Base-by-base conservation (phyloP, 306 rosid genomes). In the Casuarina cunninghamiana region DNA sequence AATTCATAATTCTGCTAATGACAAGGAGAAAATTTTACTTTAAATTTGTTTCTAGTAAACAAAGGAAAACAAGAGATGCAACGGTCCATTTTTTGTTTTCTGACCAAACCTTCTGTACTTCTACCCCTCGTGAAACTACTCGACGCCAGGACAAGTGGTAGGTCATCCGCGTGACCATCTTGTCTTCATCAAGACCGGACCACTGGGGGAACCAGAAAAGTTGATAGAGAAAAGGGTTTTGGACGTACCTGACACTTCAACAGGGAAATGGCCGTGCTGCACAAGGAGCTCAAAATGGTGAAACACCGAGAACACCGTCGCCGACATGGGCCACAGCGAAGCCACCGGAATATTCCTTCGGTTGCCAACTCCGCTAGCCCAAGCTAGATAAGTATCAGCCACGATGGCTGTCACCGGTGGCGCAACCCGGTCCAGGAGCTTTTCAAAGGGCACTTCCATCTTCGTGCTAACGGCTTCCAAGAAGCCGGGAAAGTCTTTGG, bases 271-370 rank as follows among this genome's bases (percentile, higher is more conserved):
- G 55, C 78, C 69, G 69, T 39, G 17, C 10, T 65, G 46, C 10
- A 41, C 71, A 0, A 16, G 19, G 4, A 65, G 71, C n/a, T 65
- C 21, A 1, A 38, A 0, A 65, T 65, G 70, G 1, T 38, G 48
- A 1, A 84, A 44, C 46, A 84, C 16, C 0, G 75, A 72, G 66
- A 81, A 80, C 38, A 84, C 35, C 4, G 82, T 12, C 21, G 88
- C 84, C 53, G 83, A 79, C 90, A 84, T 87, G 0, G 89, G 76
- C 89, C 86, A 86, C 37, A 86, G 55, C 73, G 85, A 75, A 0
- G 90, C 85, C 72, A 86, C 76, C 35, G 88, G 81, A 53, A 88
- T 75, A 69, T 79, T 82, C 87, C 80, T 79, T 42, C 77, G 83
- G 53, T 55, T 66, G 0, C 84, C 88, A 6, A 83, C 50, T 11